phyloP scores from a whole-genome alignment of 2,329 filamentous ascomycete species.

The Neurospora sp. region DNA sequence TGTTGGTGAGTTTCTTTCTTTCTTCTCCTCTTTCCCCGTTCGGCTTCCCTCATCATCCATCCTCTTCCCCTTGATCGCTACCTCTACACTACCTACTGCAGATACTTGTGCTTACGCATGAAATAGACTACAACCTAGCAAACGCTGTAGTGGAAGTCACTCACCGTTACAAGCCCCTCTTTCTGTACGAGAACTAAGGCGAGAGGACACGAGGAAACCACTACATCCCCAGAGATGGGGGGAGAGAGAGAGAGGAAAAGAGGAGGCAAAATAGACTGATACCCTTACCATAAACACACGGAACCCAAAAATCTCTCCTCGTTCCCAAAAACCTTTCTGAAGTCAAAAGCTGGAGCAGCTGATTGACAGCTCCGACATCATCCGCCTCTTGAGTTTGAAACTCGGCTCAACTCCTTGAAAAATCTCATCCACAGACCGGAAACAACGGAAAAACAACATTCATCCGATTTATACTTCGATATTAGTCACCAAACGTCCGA shows the following conservation, averaged over 20 bases:
- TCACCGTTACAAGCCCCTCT: conserved; percentile 72
- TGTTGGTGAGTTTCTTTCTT: conserved; percentile 48
- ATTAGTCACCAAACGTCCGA: background rate
- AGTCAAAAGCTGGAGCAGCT: too few relatives aligned
- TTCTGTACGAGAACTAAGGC: conserved; percentile 48
- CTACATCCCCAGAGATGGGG: background rate
- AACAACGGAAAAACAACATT: background rate
- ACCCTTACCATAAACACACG: background rate
- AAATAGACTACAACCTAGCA: conserved; percentile 62
- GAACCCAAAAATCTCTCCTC: too few relatives aligned
- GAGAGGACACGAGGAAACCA: background rate
- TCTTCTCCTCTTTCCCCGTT: background rate
- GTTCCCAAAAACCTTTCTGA: too few relatives aligned
- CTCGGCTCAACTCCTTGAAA: background rate
- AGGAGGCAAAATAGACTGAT: background rate
- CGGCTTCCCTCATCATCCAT: background rate
- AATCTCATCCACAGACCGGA: background rate
- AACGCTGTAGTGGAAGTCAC: conserved; percentile 78
- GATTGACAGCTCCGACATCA: background rate
- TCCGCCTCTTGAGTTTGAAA: background rate
- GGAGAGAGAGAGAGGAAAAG: background rate
- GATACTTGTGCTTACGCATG: background rate
- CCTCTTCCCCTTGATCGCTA: background rate
- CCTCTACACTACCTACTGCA: background rate
- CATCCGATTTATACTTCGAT: background rate